phyloP scores from a whole-genome alignment of 495 filamentous ascomycete genomes.

The Xylaria flabelliformis region DNA sequence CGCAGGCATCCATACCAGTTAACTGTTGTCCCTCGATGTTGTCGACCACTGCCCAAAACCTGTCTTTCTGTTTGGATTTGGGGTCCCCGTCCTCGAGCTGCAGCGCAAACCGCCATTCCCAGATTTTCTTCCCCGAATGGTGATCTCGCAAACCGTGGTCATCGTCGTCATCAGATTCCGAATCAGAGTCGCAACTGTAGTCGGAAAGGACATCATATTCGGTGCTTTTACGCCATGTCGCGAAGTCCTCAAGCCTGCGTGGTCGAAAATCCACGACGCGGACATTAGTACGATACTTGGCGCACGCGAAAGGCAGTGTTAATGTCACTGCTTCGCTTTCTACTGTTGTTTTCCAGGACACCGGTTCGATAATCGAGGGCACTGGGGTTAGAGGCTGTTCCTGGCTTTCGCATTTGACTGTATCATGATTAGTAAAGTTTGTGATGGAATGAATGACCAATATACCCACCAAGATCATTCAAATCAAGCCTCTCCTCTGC shows the following conservation, averaged over 20 bases:
- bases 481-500: constrained; percentile 34
- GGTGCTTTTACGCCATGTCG: constrained; percentile 53
- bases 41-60: constrained; percentile 70
- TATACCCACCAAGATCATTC: constrained; percentile 36
- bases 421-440: constrained; percentile 19
- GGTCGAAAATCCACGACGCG: constrained; percentile 87
- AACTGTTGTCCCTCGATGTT: constrained; percentile 69
- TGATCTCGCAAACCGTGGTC: constrained; percentile 31
- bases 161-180: constrained; percentile 42
- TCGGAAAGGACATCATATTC: constrained; percentile 59
- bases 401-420: constrained; percentile 53
- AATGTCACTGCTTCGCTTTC: constrained; percentile 49
- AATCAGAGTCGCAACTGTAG: constrained; percentile 43
- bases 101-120: constrained; percentile 83
- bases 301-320: constrained; percentile 70
- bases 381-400: constrained; percentile 54
- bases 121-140: constrained; percentile 47
- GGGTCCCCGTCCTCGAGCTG: constrained; percentile 66
- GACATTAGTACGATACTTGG: constrained; percentile 69
- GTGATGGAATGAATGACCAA: not conserved
- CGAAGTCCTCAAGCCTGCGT: constrained; percentile 73
- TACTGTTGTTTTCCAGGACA: constrained; percentile 45
- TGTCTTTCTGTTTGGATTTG: constrained; percentile 42
- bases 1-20: constrained; percentile 67
- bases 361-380: constrained; percentile 55